A percentile compares a stretch with the other conserved stretches of the same genome.
Evolutionary conservation across 805 yeast species (phyloP).

Genomic region (Hanseniaspora vineae): DNA sequence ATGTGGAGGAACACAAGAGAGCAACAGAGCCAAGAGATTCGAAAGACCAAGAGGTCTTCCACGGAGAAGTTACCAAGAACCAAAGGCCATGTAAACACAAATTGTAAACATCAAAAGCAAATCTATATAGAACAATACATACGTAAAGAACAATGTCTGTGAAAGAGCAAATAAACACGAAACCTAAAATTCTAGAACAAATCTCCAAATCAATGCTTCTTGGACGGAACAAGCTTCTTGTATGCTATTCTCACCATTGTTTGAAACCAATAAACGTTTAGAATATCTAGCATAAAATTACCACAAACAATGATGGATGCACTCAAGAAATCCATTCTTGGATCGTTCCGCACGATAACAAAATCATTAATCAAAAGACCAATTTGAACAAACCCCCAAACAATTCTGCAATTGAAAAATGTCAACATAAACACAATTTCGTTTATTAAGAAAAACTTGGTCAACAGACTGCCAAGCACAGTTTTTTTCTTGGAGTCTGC

Average conservation of each 20-base stretch:
- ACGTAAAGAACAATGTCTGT: no score
- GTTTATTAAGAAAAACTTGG: constrained; percentile 43
- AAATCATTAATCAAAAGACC: constrained; percentile 34
- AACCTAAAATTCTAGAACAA: no score
- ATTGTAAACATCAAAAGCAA: no score
- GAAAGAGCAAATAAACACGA: no score
- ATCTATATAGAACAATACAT: no score
- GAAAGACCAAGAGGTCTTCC: no score
- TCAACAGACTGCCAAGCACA: constrained; percentile 29
- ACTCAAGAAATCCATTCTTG: constrained; percentile 33
- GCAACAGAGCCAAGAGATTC: no score
- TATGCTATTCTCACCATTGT: constrained; percentile 61
- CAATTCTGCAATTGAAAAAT: constrained; percentile 61
- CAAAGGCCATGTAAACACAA: no score
- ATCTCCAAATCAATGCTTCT: no score
- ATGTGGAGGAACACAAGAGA: no score
- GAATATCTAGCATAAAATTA: constrained; percentile 46
- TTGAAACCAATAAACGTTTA: constrained; percentile 70
- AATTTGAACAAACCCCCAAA: constrained; percentile 75
- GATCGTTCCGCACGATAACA: constrained; percentile 25
- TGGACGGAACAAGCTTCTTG: no score
- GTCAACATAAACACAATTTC: constrained; percentile 48
- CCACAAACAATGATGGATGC: constrained; percentile 24
- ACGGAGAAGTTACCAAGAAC: no score
- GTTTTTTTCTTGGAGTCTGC: constrained; percentile 12